Base-by-base conservation (phyloP, 176 grass and related monocot species). In the Typha latifolia region DNA sequence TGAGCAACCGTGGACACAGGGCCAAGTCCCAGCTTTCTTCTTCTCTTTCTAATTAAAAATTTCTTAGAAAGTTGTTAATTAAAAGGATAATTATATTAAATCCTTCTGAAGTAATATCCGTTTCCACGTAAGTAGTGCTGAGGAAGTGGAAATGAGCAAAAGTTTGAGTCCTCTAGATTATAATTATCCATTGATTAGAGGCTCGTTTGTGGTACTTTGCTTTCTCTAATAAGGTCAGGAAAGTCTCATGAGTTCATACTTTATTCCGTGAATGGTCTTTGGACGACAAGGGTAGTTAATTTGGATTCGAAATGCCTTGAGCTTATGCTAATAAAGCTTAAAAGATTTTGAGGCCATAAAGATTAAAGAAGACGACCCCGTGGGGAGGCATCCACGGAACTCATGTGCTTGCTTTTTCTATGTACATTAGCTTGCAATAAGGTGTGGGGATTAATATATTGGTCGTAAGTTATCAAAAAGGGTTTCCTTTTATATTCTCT, bases 1-100 rank as follows among this genome's bases (percentile, higher is more conserved):
- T 69, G 72, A 53, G 31, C 53, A 72, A 62, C 68, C 57, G 51
- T 48, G 21, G 26, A 27, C 32, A 27, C 48, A 51, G 7, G 49
- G 27, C 26, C 50, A 19, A 6, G 1, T 14, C 66, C 66, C 22
- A 24, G 2, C 12, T 23, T 9, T 50, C 12, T 14, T 32, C 14
- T 48, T 64, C 3, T 16, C 12, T 63, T 63, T 13, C 24, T 26
- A 26, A 26, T n/a, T n/a, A n/a, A n/a, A n/a, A n/a, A n/a, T n/a
- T n/a, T n/a, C n/a, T n/a, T n/a, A n/a, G n/a, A n/a, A n/a, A n/a
- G n/a, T n/a, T n/a, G n/a, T n/a, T n/a, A n/a, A n/a, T n/a, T n/a
- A 26, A 26, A 2, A 26, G 24, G 2, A 26, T 26, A 26, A 26
- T 26, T 26, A 26, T 26, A 26, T 26, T 29, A 3, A 29, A 29